Base-by-base conservation (phyloP, 2,329 filamentous ascomycete genomes). In the Metarhizium guizhouense region DNA sequence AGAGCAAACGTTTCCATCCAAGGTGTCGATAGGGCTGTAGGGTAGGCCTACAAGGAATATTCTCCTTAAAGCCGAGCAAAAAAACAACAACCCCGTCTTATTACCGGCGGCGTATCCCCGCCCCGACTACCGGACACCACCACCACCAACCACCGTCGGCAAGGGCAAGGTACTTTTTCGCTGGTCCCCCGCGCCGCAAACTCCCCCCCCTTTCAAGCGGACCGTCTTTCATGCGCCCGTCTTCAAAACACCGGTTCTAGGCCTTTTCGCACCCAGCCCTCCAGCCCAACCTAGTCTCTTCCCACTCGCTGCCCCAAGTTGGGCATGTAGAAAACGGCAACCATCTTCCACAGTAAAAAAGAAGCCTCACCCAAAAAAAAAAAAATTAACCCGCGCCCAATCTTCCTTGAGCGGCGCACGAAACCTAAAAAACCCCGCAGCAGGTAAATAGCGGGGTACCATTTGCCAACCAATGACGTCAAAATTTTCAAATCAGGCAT, bases 241-340 rank as follows among this genome's bases (percentile, higher is more conserved):
- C 18, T 3, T 16, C 51, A 53, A 32, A 29, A 6, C 20, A 13
- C 29, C n/a, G 6, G 7, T 45, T 47, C 40, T 14, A 29, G 40
- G 11, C 40, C 40, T 25, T 29, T 45, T 45, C 10, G 14, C 40
- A 16, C 47, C 20, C 29, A 47, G 32, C 32, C 32, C 32, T 34
- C 16, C 42, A 45, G 16, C 42, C 42, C n/a, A 20, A 45, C 42
- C 18, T 16, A 36, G 14, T 36, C 32, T 11, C 25, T 25, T 25
- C 6, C 7, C 49, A 11, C 10, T 36, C 13, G 30, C 7, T 51
- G 32, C 49, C 25, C 49, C 8, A 40, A 65, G 61, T 25, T 25
- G 25, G 25, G 25, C 25, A 25, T 25, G 25, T 4, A 25, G 25
- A 25, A 25, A 25, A 25, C 25, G 25, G 25, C 25, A 25, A 4